Evolutionary conservation across 2,329 filamentous ascomycete species (phyloP), one percentile per base, ranked within the genome.

Genomic region (Raffaelea ambrosiae): DNA sequence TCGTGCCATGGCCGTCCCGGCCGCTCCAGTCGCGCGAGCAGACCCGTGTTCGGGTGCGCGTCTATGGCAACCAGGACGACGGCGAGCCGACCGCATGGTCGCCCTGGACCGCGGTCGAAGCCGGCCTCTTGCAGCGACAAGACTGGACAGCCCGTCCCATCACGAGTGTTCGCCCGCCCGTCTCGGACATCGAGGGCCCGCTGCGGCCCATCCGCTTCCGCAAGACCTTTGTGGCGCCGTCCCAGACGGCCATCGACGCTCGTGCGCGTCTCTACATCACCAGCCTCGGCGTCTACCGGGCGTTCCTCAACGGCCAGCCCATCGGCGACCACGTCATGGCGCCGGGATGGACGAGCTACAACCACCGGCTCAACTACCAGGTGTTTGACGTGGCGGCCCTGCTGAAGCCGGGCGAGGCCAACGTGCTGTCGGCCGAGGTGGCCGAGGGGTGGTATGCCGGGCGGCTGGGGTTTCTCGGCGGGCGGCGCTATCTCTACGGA

Each of bases 371-470:
- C 16, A 53, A 58, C 5, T 74, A 72, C 47, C 64, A 71, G 52
- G 64, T 62, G 0, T 69, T 64, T 50, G 69, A 74, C 54, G 64
- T 73, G 4, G 60, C 59, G 3, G 35, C 52, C 0, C 56, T 66
- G 3, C 38, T 48, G 16, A 8, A 4, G 23, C 18, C 35, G n/a
- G 36, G 40, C 3, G 55, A 43, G 40, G 26, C 48, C 16, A 72
- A 72, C 53, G 55, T 58, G 0, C 55, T 73, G 42, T 63, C 55
- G 1, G 61, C 66, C 3, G 62, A 66, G n/a, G 63, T 73, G 29
- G 68, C 59, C 4, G 69, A 71, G 54, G 71, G 71, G 1, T 74
- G 70, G 71, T 73, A 63, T 44, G 52, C 56, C 44, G 64, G 65
- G 5, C 55, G 64, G 16, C 53, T 68, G 5, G 26, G 48, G 3